Evolutionary conservation across 345 rosid genomes (phyloP).

Genomic region (Melastoma malabathricum): DNA sequence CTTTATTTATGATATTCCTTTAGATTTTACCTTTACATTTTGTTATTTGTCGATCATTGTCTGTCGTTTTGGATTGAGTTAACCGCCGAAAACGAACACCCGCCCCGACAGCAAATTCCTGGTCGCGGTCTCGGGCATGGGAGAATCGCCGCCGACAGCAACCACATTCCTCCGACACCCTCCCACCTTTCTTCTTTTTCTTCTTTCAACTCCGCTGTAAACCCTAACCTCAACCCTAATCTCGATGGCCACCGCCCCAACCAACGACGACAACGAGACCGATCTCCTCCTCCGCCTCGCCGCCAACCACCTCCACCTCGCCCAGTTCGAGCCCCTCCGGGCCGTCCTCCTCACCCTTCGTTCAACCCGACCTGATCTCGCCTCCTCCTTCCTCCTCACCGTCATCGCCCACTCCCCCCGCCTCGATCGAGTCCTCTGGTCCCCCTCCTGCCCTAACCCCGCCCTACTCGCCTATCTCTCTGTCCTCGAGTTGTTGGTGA

Average conservation of each 20-base stretch:
- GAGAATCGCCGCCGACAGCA: too few species aligned
- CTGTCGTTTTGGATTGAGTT: too few species aligned
- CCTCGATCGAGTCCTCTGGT: conserved; percentile 58
- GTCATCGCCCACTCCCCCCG: conserved; percentile 67
- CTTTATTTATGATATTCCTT: too few species aligned
- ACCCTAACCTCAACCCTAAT: too few species aligned
- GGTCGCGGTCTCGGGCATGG: too few species aligned
- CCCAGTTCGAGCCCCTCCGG: conserved; percentile 86
- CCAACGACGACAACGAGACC: conserved; percentile 59
- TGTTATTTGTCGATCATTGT: too few species aligned
- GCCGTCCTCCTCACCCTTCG: conserved; percentile 72
- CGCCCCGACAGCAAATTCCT: too few species aligned
- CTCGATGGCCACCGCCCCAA: not conserved
- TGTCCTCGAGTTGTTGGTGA: conserved; percentile 52
- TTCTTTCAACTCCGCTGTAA: too few species aligned
- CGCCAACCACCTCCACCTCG: conserved; percentile 77
- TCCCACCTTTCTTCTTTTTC: too few species aligned
- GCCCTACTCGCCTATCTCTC: conserved; percentile 63
- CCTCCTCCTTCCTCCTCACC: conserved; percentile 56
- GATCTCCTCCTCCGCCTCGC: conserved; percentile 74
- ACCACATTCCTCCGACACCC: too few species aligned
- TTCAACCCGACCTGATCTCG: conserved; percentile 49
- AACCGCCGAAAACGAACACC: too few species aligned
- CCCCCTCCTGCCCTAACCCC: conserved; percentile 64
- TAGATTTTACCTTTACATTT: too few species aligned